These are phyloP conservation scores for Albizia julibrissin DNA, from an alignment of 306 rosid species.

Conservation along the genomic window DNA sequence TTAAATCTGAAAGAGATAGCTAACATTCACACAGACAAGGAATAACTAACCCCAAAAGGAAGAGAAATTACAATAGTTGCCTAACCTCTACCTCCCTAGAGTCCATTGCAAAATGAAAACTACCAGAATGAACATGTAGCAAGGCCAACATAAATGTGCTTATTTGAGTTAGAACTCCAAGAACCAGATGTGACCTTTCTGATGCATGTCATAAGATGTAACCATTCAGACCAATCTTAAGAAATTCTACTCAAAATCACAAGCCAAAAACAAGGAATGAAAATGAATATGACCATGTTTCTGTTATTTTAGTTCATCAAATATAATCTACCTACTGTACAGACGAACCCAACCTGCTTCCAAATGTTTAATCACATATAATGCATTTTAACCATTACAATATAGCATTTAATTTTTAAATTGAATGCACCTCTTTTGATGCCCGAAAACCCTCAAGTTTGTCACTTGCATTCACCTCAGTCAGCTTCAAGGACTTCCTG, in stretches of 20 bases:
- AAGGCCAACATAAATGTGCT: slow-evolving; percentile 2
- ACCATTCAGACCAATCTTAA: slow-evolving; percentile 8
- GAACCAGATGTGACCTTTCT: slow-evolving; percentile 16
- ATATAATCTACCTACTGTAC: neutral
- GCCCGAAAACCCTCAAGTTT: slow-evolving; percentile 92
- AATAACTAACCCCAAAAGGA: neutral
- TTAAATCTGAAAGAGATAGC: neutral
- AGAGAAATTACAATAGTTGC: neutral
- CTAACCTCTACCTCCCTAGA: neutral
- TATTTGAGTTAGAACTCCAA: neutral
- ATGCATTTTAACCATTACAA: neutral
- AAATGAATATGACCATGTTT: neutral
- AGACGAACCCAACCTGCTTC: slow-evolving; percentile 14
- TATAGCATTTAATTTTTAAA: slow-evolving; percentile 14
- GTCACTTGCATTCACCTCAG: slow-evolving; percentile 92
- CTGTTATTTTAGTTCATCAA: neutral
- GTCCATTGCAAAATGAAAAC: slow-evolving; percentile 6
- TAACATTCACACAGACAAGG: slow-evolving; percentile 1
- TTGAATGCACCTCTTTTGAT: slow-evolving; percentile 77
- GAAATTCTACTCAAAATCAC: slow-evolving; percentile 3
- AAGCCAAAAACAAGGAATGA: neutral
- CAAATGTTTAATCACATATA: slow-evolving; percentile 1
- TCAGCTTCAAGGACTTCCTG: slow-evolving; percentile 78
- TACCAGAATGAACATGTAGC: neutral
- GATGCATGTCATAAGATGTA: neutral